Evolutionary conservation across 2,329 filamentous ascomycete species (phyloP).

Genomic region (Sporothrix mexicana): DNA sequence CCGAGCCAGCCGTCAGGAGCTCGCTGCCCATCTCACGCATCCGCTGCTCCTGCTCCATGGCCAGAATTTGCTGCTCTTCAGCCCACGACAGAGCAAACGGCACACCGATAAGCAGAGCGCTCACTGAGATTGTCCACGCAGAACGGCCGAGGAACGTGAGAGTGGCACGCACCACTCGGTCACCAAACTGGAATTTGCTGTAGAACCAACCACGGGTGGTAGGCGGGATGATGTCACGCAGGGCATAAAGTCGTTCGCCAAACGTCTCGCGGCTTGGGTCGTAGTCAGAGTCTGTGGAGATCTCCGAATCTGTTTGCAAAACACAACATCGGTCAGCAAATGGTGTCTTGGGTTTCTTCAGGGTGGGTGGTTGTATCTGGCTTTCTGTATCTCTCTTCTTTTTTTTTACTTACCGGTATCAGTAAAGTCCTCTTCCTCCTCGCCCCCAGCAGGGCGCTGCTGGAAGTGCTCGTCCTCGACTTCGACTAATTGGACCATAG

Average conservation of each 20-base stretch:
- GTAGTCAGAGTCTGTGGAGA: slow-evolving; percentile 79
- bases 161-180: slow-evolving; percentile 63
- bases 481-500: slow-evolving; percentile 95
- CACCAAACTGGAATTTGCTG: slow-evolving; percentile 61
- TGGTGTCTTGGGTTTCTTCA: background rate
- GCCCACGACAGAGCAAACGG: slow-evolving; percentile 91
- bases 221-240: slow-evolving; percentile 78
- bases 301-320: slow-evolving; percentile 70
- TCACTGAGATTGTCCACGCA: slow-evolving; percentile 89
- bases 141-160: slow-evolving; percentile 80
- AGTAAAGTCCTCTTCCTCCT: slow-evolving; percentile 89
- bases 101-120: slow-evolving; percentile 85
- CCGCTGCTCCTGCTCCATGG: slow-evolving; percentile 97
- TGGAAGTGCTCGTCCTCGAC: slow-evolving; percentile 96
- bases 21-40: slow-evolving; percentile 93
- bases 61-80: slow-evolving; percentile 94
- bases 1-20: slow-evolving; percentile 57
- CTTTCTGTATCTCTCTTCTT: too few species aligned
- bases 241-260: slow-evolving; percentile 71
- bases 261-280: slow-evolving; percentile 65
- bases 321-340: background rate
- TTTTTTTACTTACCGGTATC: slow-evolving; percentile 73
- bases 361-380: background rate
- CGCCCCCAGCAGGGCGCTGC: slow-evolving; percentile 69
- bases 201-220: slow-evolving; percentile 72